A percentile compares a stretch with the other conserved stretches of the same genome.
phyloP scores from a whole-genome alignment of 768 basidiomycete genomes.

The Russula sp. region DNA sequence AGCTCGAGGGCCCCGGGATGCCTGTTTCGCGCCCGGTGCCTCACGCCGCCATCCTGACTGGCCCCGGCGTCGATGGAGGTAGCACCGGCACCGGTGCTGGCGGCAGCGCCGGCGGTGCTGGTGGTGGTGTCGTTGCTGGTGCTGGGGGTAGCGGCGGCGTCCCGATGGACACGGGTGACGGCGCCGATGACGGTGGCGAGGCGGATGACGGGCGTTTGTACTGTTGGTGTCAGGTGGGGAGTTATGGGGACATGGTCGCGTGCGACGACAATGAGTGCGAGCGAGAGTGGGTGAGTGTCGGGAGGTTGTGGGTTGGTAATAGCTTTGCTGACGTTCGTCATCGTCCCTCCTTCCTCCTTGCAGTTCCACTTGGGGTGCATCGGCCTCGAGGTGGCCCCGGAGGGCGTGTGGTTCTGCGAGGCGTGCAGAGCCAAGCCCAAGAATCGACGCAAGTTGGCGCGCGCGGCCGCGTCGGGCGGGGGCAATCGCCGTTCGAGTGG shows the following conservation, averaged over 20 bases:
- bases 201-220: constrained; percentile 60
- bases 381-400: constrained; percentile 57
- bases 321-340: not conserved
- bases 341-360: not conserved
- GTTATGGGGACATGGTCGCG: constrained; percentile 93
- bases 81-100: not conserved
- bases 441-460: constrained; percentile 41
- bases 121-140: constrained; percentile 8
- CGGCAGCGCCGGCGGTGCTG: not conserved
- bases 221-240: constrained; percentile 78
- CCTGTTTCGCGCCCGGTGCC: constrained; percentile 49
- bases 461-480: constrained; percentile 40
- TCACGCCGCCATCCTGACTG: constrained; percentile 33
- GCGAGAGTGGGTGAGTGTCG: constrained; percentile 81
- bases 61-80: constrained; percentile 36
- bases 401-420: constrained; percentile 74
- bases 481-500: constrained; percentile 29
- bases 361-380: constrained; percentile 82
- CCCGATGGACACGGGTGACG: constrained; percentile 39
- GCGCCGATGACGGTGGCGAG: constrained; percentile 51
- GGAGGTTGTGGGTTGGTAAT: not conserved
- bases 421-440: constrained; percentile 53
- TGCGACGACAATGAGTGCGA: constrained; percentile 81
- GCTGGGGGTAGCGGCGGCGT: constrained; percentile 43
- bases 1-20: constrained; percentile 75